Conservation (phyloP, 257 asterid species). For the Cruciata laevipes region DNA sequence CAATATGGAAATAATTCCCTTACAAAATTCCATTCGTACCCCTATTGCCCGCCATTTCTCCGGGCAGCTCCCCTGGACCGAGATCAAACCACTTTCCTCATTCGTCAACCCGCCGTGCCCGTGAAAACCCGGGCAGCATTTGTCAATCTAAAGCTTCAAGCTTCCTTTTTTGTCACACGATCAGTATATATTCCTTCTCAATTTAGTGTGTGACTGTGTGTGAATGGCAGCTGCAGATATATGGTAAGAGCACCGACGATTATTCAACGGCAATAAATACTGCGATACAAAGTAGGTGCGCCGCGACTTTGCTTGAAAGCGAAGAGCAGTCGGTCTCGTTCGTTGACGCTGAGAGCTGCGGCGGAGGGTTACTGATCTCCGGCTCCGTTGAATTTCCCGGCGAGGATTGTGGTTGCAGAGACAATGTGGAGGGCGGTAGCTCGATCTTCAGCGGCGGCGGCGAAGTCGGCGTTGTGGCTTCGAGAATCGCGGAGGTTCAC, state of each 20-base stretch:
- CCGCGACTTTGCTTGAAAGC: neutral
- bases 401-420: slow-evolving; percentile 2
- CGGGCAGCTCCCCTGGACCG: slow-evolving; percentile 15
- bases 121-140: slow-evolving; percentile 6
- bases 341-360: neutral
- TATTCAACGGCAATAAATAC: neutral
- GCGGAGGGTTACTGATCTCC: neutral
- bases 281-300: neutral
- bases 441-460: slow-evolving; percentile 85
- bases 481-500: slow-evolving; percentile 58
- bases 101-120: neutral
- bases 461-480: slow-evolving; percentile 66
- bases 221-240: neutral
- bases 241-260: neutral
- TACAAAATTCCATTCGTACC: neutral
- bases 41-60: slow-evolving; percentile 4
- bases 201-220: slow-evolving; percentile 3
- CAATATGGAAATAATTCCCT: neutral
- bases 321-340: neutral
- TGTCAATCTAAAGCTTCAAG: neutral
- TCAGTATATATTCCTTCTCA: slow-evolving; percentile 1
- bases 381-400: neutral
- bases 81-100: neutral
- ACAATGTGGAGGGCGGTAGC: slow-evolving; percentile 68
- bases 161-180: slow-evolving; percentile 1